These are phyloP conservation scores for Plasmodium adleri DNA, from an alignment of 169 alveolate species.

Conservation along the genomic window DNA sequence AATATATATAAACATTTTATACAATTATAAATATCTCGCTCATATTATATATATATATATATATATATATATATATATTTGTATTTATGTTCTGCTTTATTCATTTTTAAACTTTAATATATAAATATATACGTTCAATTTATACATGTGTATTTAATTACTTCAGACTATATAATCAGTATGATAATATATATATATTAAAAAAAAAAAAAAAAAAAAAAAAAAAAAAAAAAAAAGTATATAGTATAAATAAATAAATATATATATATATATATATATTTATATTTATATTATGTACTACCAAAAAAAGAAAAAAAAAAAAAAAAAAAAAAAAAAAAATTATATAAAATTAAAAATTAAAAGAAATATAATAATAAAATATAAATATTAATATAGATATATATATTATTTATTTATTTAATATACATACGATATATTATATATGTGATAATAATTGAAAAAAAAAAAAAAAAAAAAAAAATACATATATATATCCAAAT, in stretches of 20 bases:
- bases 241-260: no score
- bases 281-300: no score
- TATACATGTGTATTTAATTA: conserved; percentile 28
- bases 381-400: no score
- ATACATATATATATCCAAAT: neutral
- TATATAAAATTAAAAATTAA: neutral
- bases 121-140: conserved; percentile 11
- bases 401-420: neutral
- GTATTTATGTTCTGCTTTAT: neutral
- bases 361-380: no score
- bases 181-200: conserved; percentile 10
- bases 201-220: conserved; percentile 20
- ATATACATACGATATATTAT: neutral
- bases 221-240: neutral
- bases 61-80: neutral
- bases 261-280: no score
- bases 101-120: conserved; percentile 19
- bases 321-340: neutral
- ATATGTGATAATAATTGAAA: neutral
- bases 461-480: neutral
- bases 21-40: neutral
- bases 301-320: neutral
- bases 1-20: no score
- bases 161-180: neutral
- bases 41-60: neutral